Percentiles rank a stretch among this genome's conserved stretches.
Conservation (phyloP, 2,329 filamentous ascomycete species). For the Capronia coronata region DNA sequence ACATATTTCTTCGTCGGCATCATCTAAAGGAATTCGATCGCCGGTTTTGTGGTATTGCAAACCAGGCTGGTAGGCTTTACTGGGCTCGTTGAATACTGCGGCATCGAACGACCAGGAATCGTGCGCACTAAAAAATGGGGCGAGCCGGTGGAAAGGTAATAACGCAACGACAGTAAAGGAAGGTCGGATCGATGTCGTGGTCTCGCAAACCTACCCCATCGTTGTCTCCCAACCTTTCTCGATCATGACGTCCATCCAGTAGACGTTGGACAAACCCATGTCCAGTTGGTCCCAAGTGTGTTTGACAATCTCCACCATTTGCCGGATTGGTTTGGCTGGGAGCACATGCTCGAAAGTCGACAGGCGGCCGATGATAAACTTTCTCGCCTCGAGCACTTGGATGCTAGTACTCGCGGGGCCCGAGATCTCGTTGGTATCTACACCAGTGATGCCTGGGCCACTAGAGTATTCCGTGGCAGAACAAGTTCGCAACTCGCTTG, state of each 20-base stretch:
- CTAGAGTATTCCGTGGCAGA: slow-evolving; percentile 20
- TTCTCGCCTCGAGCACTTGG: slow-evolving; percentile 43
- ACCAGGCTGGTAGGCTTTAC: too few relatives aligned
- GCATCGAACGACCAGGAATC: background rate
- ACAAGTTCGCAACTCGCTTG: slow-evolving; percentile 45
- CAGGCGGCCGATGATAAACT: slow-evolving; percentile 46
- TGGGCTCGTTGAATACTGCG: too few relatives aligned
- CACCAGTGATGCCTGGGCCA: background rate
- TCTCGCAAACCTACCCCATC: slow-evolving; percentile 37
- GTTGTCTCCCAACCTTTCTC: slow-evolving; percentile 53
- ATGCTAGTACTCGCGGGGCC: slow-evolving; percentile 27
- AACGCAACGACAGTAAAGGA: background rate
- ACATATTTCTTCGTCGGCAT: too few relatives aligned
- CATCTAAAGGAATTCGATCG: too few relatives aligned
- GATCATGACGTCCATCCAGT: slow-evolving; percentile 54
- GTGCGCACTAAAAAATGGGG: background rate
- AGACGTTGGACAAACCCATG: slow-evolving; percentile 40
- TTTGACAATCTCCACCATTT: slow-evolving; percentile 46
- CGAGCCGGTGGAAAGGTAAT: background rate
- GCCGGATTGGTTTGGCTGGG: slow-evolving; percentile 47
- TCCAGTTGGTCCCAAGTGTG: slow-evolving; percentile 51
- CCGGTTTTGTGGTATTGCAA: too few relatives aligned
- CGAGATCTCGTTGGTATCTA: background rate
- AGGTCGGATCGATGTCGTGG: background rate
- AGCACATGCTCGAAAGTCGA: slow-evolving; percentile 41